Base-by-base conservation (phyloP, 805 yeast genomes). In the Priceomyces carsonii region DNA sequence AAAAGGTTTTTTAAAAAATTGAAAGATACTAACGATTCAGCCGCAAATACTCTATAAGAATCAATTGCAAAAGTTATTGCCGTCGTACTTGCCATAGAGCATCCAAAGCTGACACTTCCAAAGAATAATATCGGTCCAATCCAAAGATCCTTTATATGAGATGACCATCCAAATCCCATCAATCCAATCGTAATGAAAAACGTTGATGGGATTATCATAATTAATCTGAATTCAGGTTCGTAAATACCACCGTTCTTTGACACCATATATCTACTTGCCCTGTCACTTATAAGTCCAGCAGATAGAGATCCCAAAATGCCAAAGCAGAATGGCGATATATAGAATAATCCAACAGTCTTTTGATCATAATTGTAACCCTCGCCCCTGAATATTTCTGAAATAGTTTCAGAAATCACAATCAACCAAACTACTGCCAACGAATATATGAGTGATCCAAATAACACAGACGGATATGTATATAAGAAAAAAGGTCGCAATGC, bases 121-220 rank as follows among this genome's bases (percentile, higher is more conserved):
- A 78, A 66, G 48, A 79, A 75, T 0, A 79, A 50, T 2, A 79
- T 68, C 1, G 83, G 83, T 1, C 73, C 83, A 34, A 74, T 61
- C 84, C 83, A 76, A 6, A 53, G 43, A 45, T 76, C 78, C 12
- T 61, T 47, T 4, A 53, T 63, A 15, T 63, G 53, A 0, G 78
- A 53, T 2, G 81, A 63, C 83, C 84, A 79, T 4, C 85, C 85
- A 49, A 73, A 79, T 4, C 83, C 85, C 67, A 79, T 71, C 28
- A 78, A 58, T 2, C 84, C 85, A 26, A 75, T 60, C 2, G 74
- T 38, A 8, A 75, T 41, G 38, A 68, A 53, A 13, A 76, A 71
- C 0, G 65, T 54, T 8, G 65, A 51, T 1, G 81, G 81, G 9
- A 73, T 22, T 14, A 76, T 55, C 81, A 78, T 74, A 16, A 77